Conservation (phyloP, 1,284 basidiomycete genomes). For the Megacollybia platyphylla region DNA sequence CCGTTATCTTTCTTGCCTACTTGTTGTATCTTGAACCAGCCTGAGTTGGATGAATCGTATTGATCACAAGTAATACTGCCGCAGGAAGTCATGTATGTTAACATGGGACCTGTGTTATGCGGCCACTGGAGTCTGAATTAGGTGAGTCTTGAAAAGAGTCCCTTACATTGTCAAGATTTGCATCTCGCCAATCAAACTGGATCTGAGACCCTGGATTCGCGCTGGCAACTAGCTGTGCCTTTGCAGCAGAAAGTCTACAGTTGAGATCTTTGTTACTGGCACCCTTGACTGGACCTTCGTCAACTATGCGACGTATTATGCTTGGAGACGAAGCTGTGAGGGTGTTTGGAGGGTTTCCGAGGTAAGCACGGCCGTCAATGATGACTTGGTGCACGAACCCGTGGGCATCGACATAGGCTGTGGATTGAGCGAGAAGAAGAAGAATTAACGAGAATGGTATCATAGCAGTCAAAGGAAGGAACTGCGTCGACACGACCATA, state of each 20-base stretch:
- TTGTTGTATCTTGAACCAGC: constrained; percentile 58
- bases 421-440: not conserved
- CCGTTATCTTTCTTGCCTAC: constrained; percentile 25
- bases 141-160: not conserved
- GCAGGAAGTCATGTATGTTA: constrained; percentile 63
- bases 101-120: constrained; percentile 40
- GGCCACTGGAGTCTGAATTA: not conserved
- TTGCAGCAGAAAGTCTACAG: constrained; percentile 47
- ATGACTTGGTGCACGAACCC: constrained; percentile 40
- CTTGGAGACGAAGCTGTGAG: constrained; percentile 17
- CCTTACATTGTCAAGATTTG: constrained; percentile 18
- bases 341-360: constrained; percentile 38
- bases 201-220: constrained; percentile 55
- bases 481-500: too few relatives aligned
- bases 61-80: constrained; percentile 41
- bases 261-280: constrained; percentile 42
- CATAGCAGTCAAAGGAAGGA: too few relatives aligned
- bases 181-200: constrained; percentile 42
- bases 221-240: constrained; percentile 36
- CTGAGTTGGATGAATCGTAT: constrained; percentile 41
- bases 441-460: not conserved
- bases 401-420: constrained; percentile 24
- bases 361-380: constrained; percentile 41
- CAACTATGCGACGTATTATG: constrained; percentile 48
- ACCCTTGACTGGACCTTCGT: constrained; percentile 50